Conservation (phyloP, 169 alveolate species). For the Eimeria maxima region DNA sequence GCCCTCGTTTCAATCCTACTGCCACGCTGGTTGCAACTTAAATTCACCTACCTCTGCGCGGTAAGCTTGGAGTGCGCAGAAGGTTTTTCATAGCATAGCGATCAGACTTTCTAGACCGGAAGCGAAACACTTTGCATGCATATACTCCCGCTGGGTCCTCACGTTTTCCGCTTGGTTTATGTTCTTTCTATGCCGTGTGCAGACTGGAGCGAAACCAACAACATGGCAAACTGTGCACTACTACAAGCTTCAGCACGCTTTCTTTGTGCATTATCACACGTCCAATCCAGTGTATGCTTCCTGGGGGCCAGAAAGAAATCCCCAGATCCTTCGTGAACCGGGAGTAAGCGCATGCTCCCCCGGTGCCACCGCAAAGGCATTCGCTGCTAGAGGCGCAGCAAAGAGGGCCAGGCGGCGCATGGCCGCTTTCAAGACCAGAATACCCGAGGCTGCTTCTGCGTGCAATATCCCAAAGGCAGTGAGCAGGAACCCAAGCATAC, state of each 20-base stretch:
- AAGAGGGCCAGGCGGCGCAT: constrained; percentile 71
- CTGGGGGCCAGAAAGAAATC: constrained; percentile 60
- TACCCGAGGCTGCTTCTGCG: background rate
- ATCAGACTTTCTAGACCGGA: background rate
- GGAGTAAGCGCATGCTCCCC: constrained; percentile 16
- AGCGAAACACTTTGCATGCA: background rate
- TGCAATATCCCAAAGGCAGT: background rate
- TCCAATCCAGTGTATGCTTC: constrained; percentile 80
- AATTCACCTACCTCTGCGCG: constrained; percentile 51
- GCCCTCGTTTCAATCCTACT: constrained; percentile 48
- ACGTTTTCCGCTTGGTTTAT: background rate
- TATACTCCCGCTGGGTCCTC: background rate
- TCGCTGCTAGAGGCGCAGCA: constrained; percentile 76
- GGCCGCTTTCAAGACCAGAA: constrained; percentile 62
- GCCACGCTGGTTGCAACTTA: constrained; percentile 69
- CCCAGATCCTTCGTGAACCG: constrained; percentile 66
- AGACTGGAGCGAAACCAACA: constrained; percentile 32
- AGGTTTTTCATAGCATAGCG: background rate
- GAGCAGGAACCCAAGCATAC: background rate
- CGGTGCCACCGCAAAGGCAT: constrained; percentile 63
- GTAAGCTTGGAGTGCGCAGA: constrained; percentile 10
- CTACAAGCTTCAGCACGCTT: constrained; percentile 80
- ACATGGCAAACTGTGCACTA: constrained; percentile 78
- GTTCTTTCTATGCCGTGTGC: background rate
- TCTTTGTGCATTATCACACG: constrained; percentile 77